phyloP scores from a whole-genome alignment of 1,284 basidiomycete genomes.

The Moesziomyces globuligerus region DNA sequence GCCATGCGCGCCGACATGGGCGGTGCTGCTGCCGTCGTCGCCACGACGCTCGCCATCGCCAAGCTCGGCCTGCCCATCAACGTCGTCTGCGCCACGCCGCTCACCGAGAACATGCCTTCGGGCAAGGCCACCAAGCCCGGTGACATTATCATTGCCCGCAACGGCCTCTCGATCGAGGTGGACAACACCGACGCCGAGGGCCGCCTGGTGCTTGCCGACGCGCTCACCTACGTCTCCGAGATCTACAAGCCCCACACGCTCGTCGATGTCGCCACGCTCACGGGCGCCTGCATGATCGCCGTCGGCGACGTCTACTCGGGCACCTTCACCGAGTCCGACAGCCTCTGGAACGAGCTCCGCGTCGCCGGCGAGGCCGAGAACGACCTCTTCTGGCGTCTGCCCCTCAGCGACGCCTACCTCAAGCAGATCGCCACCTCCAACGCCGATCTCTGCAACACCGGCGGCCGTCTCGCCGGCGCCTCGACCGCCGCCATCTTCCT shows the following conservation, averaged over 20 bases:
- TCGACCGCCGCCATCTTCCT: slow-evolving; percentile 89
- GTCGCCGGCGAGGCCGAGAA: slow-evolving; percentile 77
- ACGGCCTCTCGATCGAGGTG: slow-evolving; percentile 84
- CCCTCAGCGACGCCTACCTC: slow-evolving; percentile 79
- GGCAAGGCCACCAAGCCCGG: slow-evolving; percentile 88
- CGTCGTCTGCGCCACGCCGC: slow-evolving; percentile 76
- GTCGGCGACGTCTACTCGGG: slow-evolving; percentile 79
- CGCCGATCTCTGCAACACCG: slow-evolving; percentile 81
- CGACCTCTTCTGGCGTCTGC: slow-evolving; percentile 68
- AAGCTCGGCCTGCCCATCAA: slow-evolving; percentile 83
- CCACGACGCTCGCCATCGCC: slow-evolving; percentile 80
- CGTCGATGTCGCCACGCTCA: slow-evolving; percentile 86
- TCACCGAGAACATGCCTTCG: slow-evolving; percentile 77
- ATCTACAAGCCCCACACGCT: slow-evolving; percentile 82
- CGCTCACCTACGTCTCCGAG: slow-evolving; percentile 83
- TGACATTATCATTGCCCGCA: slow-evolving; percentile 82
- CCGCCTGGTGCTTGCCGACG: slow-evolving; percentile 79
- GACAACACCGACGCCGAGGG: slow-evolving; percentile 92
- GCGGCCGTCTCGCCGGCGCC: slow-evolving; percentile 78
- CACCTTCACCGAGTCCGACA: slow-evolving; percentile 75
- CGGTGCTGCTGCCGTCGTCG: slow-evolving; percentile 78
- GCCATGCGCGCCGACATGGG: slow-evolving; percentile 67
- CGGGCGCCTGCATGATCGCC: slow-evolving; percentile 69
- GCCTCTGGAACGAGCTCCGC: slow-evolving; percentile 76
- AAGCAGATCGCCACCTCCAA: slow-evolving; percentile 81